phyloP scores from a whole-genome alignment of 257 asterid genomes.

The Scutellaria minor region DNA sequence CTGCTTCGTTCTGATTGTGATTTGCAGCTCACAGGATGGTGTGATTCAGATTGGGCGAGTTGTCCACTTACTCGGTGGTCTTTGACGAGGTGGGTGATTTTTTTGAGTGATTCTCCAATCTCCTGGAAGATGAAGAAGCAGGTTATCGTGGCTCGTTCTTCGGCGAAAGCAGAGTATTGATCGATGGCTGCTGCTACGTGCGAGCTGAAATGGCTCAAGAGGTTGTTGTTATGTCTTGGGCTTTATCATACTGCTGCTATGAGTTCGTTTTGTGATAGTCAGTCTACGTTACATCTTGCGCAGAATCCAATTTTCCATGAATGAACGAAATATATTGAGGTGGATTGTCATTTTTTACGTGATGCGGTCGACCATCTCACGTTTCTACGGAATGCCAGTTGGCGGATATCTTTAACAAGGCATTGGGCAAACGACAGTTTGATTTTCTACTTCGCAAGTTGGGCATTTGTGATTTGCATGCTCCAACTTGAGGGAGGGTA shows the following conservation, averaged over 20 bases:
- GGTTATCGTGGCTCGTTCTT: constrained; percentile 1
- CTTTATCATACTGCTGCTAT: background rate
- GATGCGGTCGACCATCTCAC: background rate
- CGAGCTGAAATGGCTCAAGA: constrained; percentile 17
- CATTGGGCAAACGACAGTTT: background rate
- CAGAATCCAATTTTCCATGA: constrained; percentile 13
- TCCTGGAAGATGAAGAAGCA: constrained; percentile 30
- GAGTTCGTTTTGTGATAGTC: constrained; percentile 8
- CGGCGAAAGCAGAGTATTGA: constrained; percentile 14
- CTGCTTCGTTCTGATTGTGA: background rate
- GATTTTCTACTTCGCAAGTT: constrained; percentile 3
- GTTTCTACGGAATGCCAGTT: background rate
- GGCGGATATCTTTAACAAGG: constrained; percentile 7
- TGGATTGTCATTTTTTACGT: constrained; percentile 20
- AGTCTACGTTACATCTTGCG: background rate
- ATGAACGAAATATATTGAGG: background rate
- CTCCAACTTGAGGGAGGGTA: constrained; percentile 25
- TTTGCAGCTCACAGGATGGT: background rate
- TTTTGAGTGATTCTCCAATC: constrained; percentile 1
- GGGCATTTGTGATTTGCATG: constrained; percentile 14
- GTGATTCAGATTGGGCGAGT: constrained; percentile 31
- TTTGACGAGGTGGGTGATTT: background rate
- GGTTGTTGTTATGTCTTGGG: background rate
- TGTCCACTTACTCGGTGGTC: constrained; percentile 27
- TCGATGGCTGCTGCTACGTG: constrained; percentile 12